A percentile compares a stretch with the other conserved stretches of the same genome.
phyloP scores from a whole-genome alignment of 148 eudicot species.

The Fallopia convolvulus region DNA sequence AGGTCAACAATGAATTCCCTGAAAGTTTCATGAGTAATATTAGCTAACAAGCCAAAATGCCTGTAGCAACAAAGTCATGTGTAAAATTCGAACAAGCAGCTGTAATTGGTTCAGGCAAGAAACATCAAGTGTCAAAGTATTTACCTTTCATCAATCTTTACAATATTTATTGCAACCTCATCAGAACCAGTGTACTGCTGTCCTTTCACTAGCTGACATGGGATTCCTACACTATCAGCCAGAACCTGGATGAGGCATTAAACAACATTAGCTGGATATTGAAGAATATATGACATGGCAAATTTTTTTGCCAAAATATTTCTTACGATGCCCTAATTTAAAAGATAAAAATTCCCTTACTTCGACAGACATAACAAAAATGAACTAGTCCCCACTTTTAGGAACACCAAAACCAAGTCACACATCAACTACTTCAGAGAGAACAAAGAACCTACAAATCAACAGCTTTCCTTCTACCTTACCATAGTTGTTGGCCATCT shows the following conservation, averaged over 20 bases:
- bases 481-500: background rate
- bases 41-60: background rate
- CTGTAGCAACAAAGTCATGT: background rate
- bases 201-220: conserved; percentile 90
- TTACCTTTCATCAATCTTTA: conserved; percentile 77
- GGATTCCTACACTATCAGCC: conserved; percentile 84
- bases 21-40: conserved; percentile 22
- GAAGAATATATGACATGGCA: background rate
- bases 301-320: background rate
- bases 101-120: background rate
- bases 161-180: conserved; percentile 81
- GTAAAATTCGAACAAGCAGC: background rate
- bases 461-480: background rate
- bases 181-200: conserved; percentile 70
- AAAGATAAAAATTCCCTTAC: background rate
- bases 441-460: background rate
- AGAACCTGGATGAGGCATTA: conserved; percentile 48
- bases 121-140: background rate
- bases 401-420: background rate
- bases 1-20: conserved; percentile 98
- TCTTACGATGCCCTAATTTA: background rate
- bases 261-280: conserved; percentile 4
- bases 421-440: background rate
- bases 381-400: background rate
- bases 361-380: background rate